Evolutionary conservation across 1,139 yeast species (phyloP).

Genomic region (Hemisphaericaspora xylanilytica): DNA sequence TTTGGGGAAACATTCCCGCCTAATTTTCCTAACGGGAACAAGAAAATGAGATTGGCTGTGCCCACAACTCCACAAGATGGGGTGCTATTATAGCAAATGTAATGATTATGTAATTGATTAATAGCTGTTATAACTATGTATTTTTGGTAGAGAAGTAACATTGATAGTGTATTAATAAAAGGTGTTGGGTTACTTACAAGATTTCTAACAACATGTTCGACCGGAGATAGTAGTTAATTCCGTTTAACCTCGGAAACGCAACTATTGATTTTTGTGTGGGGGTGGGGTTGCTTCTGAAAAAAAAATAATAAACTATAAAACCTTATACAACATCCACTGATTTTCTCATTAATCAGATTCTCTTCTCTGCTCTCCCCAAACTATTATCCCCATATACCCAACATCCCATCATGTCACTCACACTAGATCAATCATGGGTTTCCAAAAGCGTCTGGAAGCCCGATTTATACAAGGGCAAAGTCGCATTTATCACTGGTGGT

Average conservation of each 20-base stretch:
- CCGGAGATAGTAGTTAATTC: neutral
- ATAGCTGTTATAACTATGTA: neutral
- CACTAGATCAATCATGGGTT: conserved; percentile 27
- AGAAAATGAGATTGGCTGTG: conserved; percentile 20
- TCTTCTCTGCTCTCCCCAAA: no score
- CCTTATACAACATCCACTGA: neutral
- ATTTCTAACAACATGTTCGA: no score
- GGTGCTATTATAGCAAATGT: neutral
- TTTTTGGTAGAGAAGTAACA: no score
- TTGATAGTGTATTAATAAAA: neutral
- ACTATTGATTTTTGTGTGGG: neutral
- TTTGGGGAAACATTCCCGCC: neutral
- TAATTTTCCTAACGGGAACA: conserved; percentile 22
- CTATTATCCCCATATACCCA: no score
- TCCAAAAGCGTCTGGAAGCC: conserved; percentile 43
- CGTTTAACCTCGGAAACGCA: neutral
- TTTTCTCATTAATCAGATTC: no score
- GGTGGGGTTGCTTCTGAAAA: neutral
- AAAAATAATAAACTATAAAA: neutral
- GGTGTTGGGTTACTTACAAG: no score
- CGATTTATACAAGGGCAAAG: conserved; percentile 74
- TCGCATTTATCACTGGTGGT: conserved; percentile 90
- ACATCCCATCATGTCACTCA: conserved; percentile 6
- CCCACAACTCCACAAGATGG: conserved; percentile 1
- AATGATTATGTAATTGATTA: conserved; percentile 1